Percentiles rank a stretch among this genome's conserved stretches.
phyloP scores from a whole-genome alignment of 345 rosid species.

The Arabidopsis arenosa region DNA sequence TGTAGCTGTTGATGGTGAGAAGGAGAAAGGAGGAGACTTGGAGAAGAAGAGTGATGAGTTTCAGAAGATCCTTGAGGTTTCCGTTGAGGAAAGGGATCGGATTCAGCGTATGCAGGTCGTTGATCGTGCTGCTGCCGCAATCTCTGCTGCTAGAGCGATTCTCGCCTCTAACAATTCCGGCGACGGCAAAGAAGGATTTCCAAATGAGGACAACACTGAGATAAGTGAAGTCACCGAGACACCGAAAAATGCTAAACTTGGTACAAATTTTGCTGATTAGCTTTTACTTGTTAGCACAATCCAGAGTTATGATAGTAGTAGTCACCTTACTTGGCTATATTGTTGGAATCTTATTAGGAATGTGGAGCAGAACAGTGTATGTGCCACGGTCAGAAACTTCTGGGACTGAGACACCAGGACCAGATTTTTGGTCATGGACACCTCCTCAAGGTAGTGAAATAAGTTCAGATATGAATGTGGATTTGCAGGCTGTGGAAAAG shows the following conservation, averaged over 20 bases:
- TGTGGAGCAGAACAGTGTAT: constrained; percentile 45
- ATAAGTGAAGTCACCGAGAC: background rate
- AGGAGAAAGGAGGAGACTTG: constrained; percentile 46
- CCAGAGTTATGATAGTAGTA: background rate
- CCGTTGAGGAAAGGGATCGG: constrained; percentile 79
- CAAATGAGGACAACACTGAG: constrained; percentile 1
- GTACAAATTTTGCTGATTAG: constrained; percentile 7
- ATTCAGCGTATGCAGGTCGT: constrained; percentile 81
- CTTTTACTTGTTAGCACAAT: background rate
- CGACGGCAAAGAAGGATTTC: constrained; percentile 25
- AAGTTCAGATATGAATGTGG: constrained; percentile 26
- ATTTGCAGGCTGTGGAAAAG: constrained; percentile 42
- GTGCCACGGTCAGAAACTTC: constrained; percentile 55
- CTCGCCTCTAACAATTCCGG: constrained; percentile 49
- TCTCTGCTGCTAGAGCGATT: constrained; percentile 74
- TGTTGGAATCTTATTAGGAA: constrained; percentile 46
- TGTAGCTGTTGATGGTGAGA: constrained; percentile 25
- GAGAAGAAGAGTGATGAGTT: constrained; percentile 83
- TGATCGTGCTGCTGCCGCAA: constrained; percentile 85
- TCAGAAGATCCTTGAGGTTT: constrained; percentile 65
- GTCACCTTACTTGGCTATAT: background rate
- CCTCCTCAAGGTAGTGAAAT: constrained; percentile 58
- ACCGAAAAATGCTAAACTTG: constrained; percentile 14
- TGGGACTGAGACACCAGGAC: constrained; percentile 71
- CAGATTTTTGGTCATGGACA: constrained; percentile 96